Evolutionary conservation across 2,329 filamentous ascomycete genomes (phyloP), one percentile per base, ranked within the genome.

Genomic region (Stemphylium beticola): DNA sequence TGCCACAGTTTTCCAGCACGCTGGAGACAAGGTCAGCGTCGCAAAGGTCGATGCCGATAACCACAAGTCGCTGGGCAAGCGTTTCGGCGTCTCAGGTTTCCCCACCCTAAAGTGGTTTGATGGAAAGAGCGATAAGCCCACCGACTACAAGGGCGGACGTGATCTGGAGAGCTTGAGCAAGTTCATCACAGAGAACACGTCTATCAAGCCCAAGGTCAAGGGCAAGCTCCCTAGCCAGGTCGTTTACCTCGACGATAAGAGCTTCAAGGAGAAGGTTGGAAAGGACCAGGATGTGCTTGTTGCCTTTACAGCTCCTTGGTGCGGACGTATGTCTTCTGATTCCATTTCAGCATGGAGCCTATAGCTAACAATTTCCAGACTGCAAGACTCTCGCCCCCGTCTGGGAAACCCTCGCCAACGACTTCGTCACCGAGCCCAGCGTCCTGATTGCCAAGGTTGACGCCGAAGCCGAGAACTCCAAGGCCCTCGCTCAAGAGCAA

Each of bases 61-160:
- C 53, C 88, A 99, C 82, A 90, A 89, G 76, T 81, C 85, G 15
- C 82, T 99, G 60, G 93, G 93, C 65, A 90, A 91, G 83, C 84
- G 87, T 62, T 98, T 93, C 71, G 91, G 90, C 38, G 85, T 99
- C 43, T 89, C 95, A 78, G 96, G 96, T 17, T 99, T 98, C 82
- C 95, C 95, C 17, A 99, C 95, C 0, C 81, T 99, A 71, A 99
- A 99, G 80, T 99, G 86, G 84, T 99, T 99, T 71, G 93, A 98
- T 77, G 95, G 95, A 66, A 96, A 96, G 84, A 93, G 89, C 74
- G 87, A 92, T 56, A 88, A 85, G 71, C 93, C 93, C 0, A 80
- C 84, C 60, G 92, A 97, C 58, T 99, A 98, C 81, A 89, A 85
- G 57, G 88, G 91, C 56, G 92, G 91, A 29, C 86, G 95, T 53